Evolutionary conservation across 495 filamentous ascomycete genomes (phyloP).

Genomic region (Penicillium roqueforti): DNA sequence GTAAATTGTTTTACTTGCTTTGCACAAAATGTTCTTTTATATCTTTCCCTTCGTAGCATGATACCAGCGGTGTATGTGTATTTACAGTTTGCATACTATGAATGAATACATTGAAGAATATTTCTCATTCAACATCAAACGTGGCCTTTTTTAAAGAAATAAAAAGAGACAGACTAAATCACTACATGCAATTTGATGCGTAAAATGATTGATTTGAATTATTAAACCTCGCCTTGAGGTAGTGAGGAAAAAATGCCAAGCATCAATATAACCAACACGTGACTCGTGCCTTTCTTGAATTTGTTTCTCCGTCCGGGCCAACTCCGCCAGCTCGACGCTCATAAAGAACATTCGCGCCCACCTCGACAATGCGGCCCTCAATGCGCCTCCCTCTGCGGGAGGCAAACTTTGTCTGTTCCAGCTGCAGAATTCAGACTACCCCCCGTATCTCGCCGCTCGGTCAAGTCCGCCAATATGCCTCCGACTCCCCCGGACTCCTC

Average conservation of each 20-base stretch:
- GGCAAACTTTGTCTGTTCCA: slow-evolving; percentile 43
- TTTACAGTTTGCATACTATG: slow-evolving; percentile 23
- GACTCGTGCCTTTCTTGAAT: slow-evolving; percentile 16
- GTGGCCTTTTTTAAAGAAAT: background rate
- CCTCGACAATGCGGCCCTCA: slow-evolving; percentile 39
- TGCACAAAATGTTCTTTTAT: slow-evolving; percentile 3
- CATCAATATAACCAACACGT: slow-evolving; percentile 19
- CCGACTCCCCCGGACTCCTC: slow-evolving; percentile 38
- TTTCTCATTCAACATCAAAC: background rate
- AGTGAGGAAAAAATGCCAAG: slow-evolving; percentile 12
- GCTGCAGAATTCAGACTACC: slow-evolving; percentile 37
- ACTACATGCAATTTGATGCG: background rate
- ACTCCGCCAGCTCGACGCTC: slow-evolving; percentile 9
- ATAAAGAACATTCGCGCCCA: slow-evolving; percentile 14
- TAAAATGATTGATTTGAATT: background rate
- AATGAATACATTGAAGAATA: background rate
- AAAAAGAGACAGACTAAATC: background rate
- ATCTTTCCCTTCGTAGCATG: slow-evolving; percentile 18
- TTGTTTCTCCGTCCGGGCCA: slow-evolving; percentile 28
- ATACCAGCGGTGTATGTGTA: slow-evolving; percentile 32
- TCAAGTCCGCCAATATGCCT: slow-evolving; percentile 43
- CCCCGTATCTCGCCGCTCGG: slow-evolving; percentile 38
- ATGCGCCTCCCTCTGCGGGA: slow-evolving; percentile 38
- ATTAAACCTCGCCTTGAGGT: background rate
- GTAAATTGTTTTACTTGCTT: slow-evolving; percentile 36